Conservation (phyloP, 768 basidiomycete genomes). For the Leccinum pellstonianum region DNA sequence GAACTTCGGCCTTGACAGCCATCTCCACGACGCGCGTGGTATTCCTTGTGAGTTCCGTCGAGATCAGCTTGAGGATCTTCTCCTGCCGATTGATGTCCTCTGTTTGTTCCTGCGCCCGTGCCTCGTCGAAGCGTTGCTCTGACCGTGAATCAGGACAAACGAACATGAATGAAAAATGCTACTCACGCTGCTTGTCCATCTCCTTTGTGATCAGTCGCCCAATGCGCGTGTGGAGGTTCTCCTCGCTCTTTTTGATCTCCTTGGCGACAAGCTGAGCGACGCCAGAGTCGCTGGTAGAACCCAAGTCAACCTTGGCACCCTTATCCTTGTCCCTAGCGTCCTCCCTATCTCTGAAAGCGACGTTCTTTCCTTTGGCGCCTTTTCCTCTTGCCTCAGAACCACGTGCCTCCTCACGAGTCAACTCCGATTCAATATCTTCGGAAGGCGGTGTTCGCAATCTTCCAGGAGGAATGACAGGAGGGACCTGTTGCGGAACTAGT, state of each 20-base stretch:
- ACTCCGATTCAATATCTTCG: slow-evolving; percentile 71
- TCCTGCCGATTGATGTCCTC: slow-evolving; percentile 85
- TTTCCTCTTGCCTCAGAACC: slow-evolving; percentile 49
- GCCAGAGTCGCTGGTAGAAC: slow-evolving; percentile 47
- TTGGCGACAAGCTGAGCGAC: slow-evolving; percentile 61
- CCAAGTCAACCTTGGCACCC: slow-evolving; percentile 25
- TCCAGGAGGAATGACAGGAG: slow-evolving; percentile 33
- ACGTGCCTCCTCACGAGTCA: slow-evolving; percentile 58
- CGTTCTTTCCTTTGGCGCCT: slow-evolving; percentile 53
- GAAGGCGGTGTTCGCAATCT: slow-evolving; percentile 69
- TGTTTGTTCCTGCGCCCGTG: slow-evolving; percentile 71
- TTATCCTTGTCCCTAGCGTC: slow-evolving; percentile 43
- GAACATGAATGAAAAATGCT: slow-evolving; percentile 6
- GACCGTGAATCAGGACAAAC: slow-evolving; percentile 9
- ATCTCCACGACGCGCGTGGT: slow-evolving; percentile 87
- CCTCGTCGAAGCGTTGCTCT: slow-evolving; percentile 87
- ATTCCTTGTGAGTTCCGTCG: slow-evolving; percentile 81
- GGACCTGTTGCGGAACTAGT: slow-evolving; percentile 14
- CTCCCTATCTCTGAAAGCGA: slow-evolving; percentile 60
- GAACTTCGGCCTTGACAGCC: slow-evolving; percentile 84
- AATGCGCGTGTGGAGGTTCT: slow-evolving; percentile 71
- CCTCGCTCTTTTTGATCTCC: slow-evolving; percentile 83
- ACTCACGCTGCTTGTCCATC: slow-evolving; percentile 87
- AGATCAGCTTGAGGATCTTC: slow-evolving; percentile 86
- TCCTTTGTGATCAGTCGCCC: slow-evolving; percentile 81